Evolutionary conservation across 352 stramenopile genomes (phyloP).

Genomic region (Pseudoperonospora humuli): DNA sequence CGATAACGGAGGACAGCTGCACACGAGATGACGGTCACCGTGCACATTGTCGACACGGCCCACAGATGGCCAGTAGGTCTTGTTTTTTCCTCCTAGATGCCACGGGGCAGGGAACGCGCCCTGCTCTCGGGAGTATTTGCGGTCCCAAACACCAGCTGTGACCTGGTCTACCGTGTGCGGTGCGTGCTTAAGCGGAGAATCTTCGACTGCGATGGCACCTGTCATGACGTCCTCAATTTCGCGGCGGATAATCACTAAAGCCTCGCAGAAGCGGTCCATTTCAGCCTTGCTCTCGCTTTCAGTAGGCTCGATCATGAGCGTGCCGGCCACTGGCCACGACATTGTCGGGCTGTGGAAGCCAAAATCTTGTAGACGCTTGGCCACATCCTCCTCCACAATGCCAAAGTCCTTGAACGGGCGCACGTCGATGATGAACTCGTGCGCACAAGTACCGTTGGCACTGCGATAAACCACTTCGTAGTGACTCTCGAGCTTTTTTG

Average conservation of each 20-base stretch:
- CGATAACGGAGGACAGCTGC: slow-evolving; percentile 95
- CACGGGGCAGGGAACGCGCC: slow-evolving; percentile 94
- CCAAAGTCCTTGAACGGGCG: slow-evolving; percentile 93
- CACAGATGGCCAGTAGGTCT: slow-evolving; percentile 98
- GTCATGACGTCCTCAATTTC: slow-evolving; percentile 97
- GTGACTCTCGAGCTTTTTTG: slow-evolving; percentile 87
- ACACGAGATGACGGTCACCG: slow-evolving; percentile 97
- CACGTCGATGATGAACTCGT: slow-evolving; percentile 99
- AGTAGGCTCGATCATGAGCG: slow-evolving; percentile 99
- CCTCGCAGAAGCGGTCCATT: slow-evolving; percentile 96
- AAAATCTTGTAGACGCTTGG: slow-evolving; percentile 98
- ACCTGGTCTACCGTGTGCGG: slow-evolving; percentile 96
- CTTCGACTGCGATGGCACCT: slow-evolving; percentile 85
- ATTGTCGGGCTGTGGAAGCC: slow-evolving; percentile 99
- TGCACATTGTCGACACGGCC: slow-evolving; percentile 98
- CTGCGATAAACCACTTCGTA: slow-evolving; percentile 96
- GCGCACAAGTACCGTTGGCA: slow-evolving; percentile 95
- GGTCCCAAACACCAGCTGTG: slow-evolving; percentile 90
- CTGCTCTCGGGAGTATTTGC: slow-evolving; percentile 90
- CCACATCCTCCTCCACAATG: slow-evolving; percentile 96
- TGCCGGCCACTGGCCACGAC: slow-evolving; percentile 97
- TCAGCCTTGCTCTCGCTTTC: slow-evolving; percentile 97
- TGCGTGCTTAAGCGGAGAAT: slow-evolving; percentile 95
- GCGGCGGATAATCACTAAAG: slow-evolving; percentile 92
- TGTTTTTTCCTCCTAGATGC: slow-evolving; percentile 86